phyloP scores from a whole-genome alignment of 2,329 filamentous ascomycete genomes.

The Aspergillus cejpii region DNA sequence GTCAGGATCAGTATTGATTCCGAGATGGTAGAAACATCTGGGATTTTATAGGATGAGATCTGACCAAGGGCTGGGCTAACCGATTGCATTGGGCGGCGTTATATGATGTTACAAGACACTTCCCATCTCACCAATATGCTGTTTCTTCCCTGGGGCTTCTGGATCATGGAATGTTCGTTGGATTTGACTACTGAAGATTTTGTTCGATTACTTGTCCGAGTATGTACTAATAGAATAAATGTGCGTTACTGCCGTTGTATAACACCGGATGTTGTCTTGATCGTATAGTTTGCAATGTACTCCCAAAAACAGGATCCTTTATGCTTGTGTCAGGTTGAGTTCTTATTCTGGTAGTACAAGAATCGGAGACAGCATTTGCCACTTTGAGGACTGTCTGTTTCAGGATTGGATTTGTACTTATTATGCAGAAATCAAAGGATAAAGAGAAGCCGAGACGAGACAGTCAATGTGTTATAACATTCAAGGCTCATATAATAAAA shows the following conservation, averaged over 20 bases:
- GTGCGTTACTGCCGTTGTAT: not conserved
- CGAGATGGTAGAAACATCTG: too few species aligned
- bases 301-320: too few species aligned
- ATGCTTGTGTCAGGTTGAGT: too few species aligned
- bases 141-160: not conserved
- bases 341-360: too few species aligned
- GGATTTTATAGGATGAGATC: too few species aligned
- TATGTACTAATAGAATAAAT: not conserved
- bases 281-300: not conserved
- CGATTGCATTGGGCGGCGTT: conserved; percentile 28
- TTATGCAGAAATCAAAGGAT: too few species aligned
- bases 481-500: not conserved
- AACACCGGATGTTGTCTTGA: not conserved
- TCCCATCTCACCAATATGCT: not conserved
- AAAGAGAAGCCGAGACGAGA: too few species aligned
- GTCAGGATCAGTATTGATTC: not conserved
- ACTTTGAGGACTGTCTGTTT: too few species aligned
- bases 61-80: too few species aligned
- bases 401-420: too few species aligned
- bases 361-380: too few species aligned
- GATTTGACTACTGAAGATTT: not conserved
- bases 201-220: not conserved
- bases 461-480: too few species aligned
- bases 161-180: not conserved
- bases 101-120: not conserved